A percentile compares a stretch with the other conserved stretches of the same genome.
Conservation (phyloP, 768 basidiomycete species). For the Hortiboletus campestris region DNA sequence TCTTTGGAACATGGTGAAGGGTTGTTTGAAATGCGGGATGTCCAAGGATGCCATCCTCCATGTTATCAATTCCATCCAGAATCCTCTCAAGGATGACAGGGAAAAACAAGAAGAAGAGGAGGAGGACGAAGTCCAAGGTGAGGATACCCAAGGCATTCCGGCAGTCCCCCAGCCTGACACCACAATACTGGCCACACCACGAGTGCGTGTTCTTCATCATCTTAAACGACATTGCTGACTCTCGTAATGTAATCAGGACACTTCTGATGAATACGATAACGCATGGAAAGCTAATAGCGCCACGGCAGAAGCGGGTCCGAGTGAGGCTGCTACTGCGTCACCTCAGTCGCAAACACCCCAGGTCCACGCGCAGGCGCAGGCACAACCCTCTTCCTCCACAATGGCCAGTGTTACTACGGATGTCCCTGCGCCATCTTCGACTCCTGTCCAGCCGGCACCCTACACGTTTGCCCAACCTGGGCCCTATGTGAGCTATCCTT, state of each 20-base stretch:
- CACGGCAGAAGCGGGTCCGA: slow-evolving; percentile 31
- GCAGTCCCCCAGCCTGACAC: slow-evolving; percentile 23
- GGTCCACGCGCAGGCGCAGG: slow-evolving; percentile 12
- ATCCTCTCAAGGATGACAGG: slow-evolving; percentile 35
- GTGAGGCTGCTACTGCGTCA: slow-evolving; percentile 18
- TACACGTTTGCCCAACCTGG: slow-evolving; percentile 31
- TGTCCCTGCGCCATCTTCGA: slow-evolving; percentile 16
- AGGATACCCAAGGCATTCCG: slow-evolving; percentile 25
- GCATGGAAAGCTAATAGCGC: slow-evolving; percentile 64
- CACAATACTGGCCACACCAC: slow-evolving; percentile 23
- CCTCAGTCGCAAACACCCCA: slow-evolving; percentile 21
- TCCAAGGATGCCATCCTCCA: slow-evolving; percentile 59
- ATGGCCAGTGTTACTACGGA: slow-evolving; percentile 20
- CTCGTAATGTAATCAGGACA: slow-evolving; percentile 33
- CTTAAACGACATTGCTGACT: not conserved
- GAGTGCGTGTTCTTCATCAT: slow-evolving; percentile 19
- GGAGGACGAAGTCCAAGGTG: slow-evolving; percentile 33
- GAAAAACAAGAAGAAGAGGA: slow-evolving; percentile 35
- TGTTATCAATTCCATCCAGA: slow-evolving; percentile 57
- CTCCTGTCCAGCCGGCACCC: slow-evolving; percentile 28
- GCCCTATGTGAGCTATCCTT: slow-evolving; percentile 38
- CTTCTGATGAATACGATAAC: slow-evolving; percentile 53
- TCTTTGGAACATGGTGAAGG: slow-evolving; percentile 73
- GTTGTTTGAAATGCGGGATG: slow-evolving; percentile 55
- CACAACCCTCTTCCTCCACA: slow-evolving; percentile 22